Conservation (phyloP, 257 asterid species). For the Agastache rugosa region DNA sequence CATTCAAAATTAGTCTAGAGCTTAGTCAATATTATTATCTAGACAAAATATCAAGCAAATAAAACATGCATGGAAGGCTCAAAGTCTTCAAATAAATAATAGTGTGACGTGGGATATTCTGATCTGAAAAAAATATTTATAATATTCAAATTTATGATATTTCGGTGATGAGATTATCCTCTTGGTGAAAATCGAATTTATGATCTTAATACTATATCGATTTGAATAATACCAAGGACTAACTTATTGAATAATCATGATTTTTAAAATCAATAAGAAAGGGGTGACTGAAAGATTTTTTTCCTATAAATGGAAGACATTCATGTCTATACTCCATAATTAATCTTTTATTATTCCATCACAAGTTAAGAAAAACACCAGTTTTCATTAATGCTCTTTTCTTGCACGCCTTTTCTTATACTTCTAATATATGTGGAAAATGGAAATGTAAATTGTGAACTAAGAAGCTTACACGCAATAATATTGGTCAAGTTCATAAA, state of each 20-base stretch:
- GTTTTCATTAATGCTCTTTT: neutral
- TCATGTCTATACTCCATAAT: neutral
- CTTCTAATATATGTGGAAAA: neutral
- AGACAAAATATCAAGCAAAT: neutral
- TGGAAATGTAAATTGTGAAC: neutral
- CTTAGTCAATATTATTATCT: neutral
- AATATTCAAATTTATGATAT: too few relatives aligned
- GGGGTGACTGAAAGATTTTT: too few relatives aligned
- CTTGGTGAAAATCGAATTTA: too few relatives aligned
- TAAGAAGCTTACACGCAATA: slow-evolving; percentile 14
- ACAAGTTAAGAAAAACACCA: neutral
- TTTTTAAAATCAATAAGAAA: neutral
- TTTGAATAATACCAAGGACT: too few relatives aligned
- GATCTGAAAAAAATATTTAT: too few relatives aligned
- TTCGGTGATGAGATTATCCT: too few relatives aligned
- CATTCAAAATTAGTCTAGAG: neutral
- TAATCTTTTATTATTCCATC: slow-evolving; percentile 2
- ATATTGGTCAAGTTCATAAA: neutral
- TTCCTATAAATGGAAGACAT: neutral
- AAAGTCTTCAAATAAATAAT: too few relatives aligned
- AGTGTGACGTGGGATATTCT: too few relatives aligned
- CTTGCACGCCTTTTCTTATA: slow-evolving; percentile 31
- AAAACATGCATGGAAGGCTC: neutral
- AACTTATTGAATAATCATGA: neutral
- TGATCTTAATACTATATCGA: too few relatives aligned